These are phyloP conservation scores for Wickerhamiella bombiphila DNA, from an alignment of 805 yeast genomes.

Conservation along the genomic window DNA sequence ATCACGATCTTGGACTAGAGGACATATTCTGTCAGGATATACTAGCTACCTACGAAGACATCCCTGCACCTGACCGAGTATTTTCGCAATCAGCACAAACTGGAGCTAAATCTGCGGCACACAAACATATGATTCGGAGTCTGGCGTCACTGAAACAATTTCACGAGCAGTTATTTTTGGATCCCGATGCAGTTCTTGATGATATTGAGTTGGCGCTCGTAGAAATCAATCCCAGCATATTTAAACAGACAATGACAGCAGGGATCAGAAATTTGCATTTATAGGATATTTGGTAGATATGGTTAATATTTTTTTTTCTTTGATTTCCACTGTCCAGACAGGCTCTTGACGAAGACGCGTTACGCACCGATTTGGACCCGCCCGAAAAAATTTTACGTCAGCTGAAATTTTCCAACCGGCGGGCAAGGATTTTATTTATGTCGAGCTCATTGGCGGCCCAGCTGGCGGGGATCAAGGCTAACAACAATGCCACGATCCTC, in stretches of 20 bases:
- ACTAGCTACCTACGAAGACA: not conserved
- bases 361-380: not conserved
- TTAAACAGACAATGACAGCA: not conserved
- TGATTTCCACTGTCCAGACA: too few relatives aligned
- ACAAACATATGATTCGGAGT: not conserved
- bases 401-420: not conserved
- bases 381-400: not conserved
- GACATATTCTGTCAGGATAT: not conserved
- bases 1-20: not conserved
- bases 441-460: conserved; percentile 62
- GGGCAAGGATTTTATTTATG: conserved; percentile 18
- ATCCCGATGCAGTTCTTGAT: not conserved
- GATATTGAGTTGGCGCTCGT: conserved; percentile 5
- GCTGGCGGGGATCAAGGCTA: conserved; percentile 43
- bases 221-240: not conserved
- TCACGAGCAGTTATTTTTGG: conserved; percentile 1
- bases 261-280: not conserved
- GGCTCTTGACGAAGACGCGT: not conserved
- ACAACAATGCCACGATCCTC: conserved; percentile 46
- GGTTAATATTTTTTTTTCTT: too few relatives aligned
- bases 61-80: not conserved
- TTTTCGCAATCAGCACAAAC: not conserved
- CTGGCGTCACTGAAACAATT: not conserved
- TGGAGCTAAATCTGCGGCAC: not conserved
- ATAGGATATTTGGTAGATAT: too few relatives aligned